These are phyloP conservation scores for Phialocephala sp. DNA, from an alignment of 2,329 filamentous ascomycete species.

Conservation along the genomic window DNA sequence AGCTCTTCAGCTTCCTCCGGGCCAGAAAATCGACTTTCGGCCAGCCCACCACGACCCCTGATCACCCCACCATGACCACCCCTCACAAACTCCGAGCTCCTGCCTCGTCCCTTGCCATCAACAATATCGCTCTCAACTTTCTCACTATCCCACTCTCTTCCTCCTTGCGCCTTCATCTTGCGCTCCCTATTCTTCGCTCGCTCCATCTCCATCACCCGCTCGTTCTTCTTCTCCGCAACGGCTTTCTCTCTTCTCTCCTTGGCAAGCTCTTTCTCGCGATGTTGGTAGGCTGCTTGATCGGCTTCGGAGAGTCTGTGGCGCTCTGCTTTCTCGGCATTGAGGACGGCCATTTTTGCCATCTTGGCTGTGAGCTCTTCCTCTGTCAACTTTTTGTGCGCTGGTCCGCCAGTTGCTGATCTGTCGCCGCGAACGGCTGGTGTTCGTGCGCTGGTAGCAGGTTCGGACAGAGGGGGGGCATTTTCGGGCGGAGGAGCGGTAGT, in stretches of 20 bases:
- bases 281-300: slow-evolving; percentile 67
- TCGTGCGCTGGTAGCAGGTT: slow-evolving; percentile 26
- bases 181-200: slow-evolving; percentile 43
- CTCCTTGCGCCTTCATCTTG: slow-evolving; percentile 43
- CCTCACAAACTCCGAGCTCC: slow-evolving; percentile 39
- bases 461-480: neutral
- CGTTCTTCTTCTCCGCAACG: slow-evolving; percentile 39
- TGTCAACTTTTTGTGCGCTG: slow-evolving; percentile 64
- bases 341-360: slow-evolving; percentile 64
- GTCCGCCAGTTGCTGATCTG: slow-evolving; percentile 57
- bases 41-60: slow-evolving; percentile 33
- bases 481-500: neutral
- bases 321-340: slow-evolving; percentile 63
- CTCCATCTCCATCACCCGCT: slow-evolving; percentile 43
- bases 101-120: slow-evolving; percentile 34
- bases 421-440: slow-evolving; percentile 58
- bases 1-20: slow-evolving; percentile 23
- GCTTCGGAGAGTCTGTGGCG: slow-evolving; percentile 70
- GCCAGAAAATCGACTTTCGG: slow-evolving; percentile 30
- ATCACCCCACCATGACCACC: slow-evolving; percentile 41
- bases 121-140: slow-evolving; percentile 42
- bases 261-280: slow-evolving; percentile 64
- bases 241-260: slow-evolving; percentile 49
- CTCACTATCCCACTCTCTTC: slow-evolving; percentile 44
- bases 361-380: slow-evolving; percentile 67